phyloP scores from a whole-genome alignment of 306 rosid species.

The Prunus mira region DNA sequence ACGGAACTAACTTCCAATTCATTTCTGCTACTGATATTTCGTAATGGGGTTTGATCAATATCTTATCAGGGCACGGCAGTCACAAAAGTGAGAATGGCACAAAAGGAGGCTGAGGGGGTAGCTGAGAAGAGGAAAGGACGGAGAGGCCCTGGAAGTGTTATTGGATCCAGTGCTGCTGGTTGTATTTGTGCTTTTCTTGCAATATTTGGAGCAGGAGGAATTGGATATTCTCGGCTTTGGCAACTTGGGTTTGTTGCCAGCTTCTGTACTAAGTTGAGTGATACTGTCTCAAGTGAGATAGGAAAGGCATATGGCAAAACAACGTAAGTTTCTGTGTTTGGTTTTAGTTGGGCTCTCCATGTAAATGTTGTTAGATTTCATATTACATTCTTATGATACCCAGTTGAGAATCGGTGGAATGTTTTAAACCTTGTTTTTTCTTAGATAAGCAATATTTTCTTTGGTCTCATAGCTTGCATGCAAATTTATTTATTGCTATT shows the following conservation, averaged over 20 bases:
- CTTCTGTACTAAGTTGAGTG: constrained; percentile 94
- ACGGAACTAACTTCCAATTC: background rate
- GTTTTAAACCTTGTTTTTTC: background rate
- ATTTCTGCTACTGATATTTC: background rate
- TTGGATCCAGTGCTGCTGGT: constrained; percentile 98
- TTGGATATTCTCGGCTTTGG: constrained; percentile 63
- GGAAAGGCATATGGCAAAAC: constrained; percentile 95
- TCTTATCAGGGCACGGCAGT: constrained; percentile 75
- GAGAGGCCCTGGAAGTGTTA: constrained; percentile 93
- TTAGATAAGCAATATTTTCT: background rate
- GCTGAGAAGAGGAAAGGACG: constrained; percentile 96
- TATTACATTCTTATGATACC: background rate
- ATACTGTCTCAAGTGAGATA: constrained; percentile 95
- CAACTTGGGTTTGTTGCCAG: constrained; percentile 92
- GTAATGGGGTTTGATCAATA: background rate
- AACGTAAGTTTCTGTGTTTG: constrained; percentile 59
- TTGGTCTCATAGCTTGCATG: background rate
- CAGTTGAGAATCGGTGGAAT: background rate
- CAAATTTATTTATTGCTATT: constrained; percentile 1
- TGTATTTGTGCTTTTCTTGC: constrained; percentile 77
- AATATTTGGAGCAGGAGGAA: constrained; percentile 68
- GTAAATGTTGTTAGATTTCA: background rate
- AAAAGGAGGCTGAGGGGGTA: constrained; percentile 89
- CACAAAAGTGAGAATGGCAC: constrained; percentile 86
- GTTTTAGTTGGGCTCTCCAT: background rate